A percentile compares a stretch with the other conserved stretches of the same genome.
These are phyloP conservation scores for Alternaria gaisen DNA, from an alignment of 2,329 filamentous ascomycete genomes.

Conservation along the genomic window DNA sequence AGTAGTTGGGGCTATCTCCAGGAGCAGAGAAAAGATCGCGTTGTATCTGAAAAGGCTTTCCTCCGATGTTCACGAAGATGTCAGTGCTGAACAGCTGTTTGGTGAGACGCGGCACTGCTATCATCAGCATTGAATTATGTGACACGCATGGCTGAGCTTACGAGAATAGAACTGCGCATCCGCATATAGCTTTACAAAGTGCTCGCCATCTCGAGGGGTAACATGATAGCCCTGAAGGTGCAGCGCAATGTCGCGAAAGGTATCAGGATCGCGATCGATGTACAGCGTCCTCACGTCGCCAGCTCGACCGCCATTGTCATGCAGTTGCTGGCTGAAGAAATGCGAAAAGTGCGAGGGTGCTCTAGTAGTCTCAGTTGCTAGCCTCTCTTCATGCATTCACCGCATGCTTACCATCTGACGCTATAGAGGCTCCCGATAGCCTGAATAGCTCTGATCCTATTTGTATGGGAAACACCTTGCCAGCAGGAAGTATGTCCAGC, in stretches of 20 bases:
- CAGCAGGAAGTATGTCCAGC: constrained; percentile 67
- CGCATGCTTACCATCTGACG: constrained; percentile 70
- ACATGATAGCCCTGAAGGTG: constrained; percentile 94
- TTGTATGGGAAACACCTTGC: constrained; percentile 76
- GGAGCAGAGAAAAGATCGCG: constrained; percentile 85
- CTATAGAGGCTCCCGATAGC: constrained; percentile 73
- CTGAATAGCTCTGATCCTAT: constrained; percentile 74
- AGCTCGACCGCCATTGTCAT: constrained; percentile 67
- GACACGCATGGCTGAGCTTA: constrained; percentile 55
- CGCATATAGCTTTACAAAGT: constrained; percentile 92
- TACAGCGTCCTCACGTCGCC: constrained; percentile 79
- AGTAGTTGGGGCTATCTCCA: constrained; percentile 95
- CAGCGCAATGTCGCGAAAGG: constrained; percentile 87
- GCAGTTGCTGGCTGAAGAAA: constrained; percentile 87
- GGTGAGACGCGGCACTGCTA: constrained; percentile 81
- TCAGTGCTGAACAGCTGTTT: constrained; percentile 90
- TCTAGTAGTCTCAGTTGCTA: constrained; percentile 64
- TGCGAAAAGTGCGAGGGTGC: constrained; percentile 96
- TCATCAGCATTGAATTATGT: constrained; percentile 18
- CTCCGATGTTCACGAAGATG: constrained; percentile 91
- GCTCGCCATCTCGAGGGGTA: constrained; percentile 78
- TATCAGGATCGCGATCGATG: constrained; percentile 90
- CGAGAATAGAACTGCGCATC: constrained; percentile 94
- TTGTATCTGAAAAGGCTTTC: constrained; percentile 86
- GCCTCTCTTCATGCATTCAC: constrained; percentile 2